Evolutionary conservation across 345 rosid species (phyloP).

Genomic region (Rhodamnia rubescens): DNA sequence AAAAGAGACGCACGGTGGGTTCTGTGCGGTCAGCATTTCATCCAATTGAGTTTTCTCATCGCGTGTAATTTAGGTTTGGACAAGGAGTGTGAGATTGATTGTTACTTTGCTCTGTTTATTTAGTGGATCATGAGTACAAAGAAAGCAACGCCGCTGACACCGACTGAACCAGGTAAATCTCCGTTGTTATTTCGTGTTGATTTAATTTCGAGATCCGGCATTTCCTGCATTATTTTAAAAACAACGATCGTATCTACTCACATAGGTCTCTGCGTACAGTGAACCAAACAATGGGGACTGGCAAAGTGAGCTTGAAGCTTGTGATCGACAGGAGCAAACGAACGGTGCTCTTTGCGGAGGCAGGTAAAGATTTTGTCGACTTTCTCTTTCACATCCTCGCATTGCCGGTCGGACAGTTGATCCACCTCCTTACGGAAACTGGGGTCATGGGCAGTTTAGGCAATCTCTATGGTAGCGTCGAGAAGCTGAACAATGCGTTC

Average conservation of each 20-base stretch:
- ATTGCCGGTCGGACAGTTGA: constrained; percentile 8
- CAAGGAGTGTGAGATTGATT: too few species aligned
- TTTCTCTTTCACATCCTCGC: background rate
- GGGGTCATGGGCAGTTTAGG: background rate
- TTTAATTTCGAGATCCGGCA: too few species aligned
- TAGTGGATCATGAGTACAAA: too few species aligned
- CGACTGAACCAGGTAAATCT: too few species aligned
- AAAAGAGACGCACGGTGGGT: too few species aligned
- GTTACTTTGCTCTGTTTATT: too few species aligned
- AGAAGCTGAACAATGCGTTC: background rate
- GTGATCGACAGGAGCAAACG: background rate
- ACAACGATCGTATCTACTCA: background rate
- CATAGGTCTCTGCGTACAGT: background rate
- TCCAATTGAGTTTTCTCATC: too few species aligned
- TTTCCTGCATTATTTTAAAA: too few species aligned
- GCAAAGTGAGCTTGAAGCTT: background rate
- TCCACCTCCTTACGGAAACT: background rate
- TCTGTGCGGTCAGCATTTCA: background rate
- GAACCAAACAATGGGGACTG: background rate
- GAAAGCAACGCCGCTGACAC: too few species aligned
- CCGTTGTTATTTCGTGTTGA: too few species aligned
- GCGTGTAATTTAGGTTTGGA: too few species aligned
- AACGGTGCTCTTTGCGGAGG: background rate
- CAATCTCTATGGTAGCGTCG: background rate
- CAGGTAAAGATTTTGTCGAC: background rate